Evolutionary conservation across 176 grass and related monocot species (phyloP).

Genomic region (Hsuehochloa calcarea): DNA sequence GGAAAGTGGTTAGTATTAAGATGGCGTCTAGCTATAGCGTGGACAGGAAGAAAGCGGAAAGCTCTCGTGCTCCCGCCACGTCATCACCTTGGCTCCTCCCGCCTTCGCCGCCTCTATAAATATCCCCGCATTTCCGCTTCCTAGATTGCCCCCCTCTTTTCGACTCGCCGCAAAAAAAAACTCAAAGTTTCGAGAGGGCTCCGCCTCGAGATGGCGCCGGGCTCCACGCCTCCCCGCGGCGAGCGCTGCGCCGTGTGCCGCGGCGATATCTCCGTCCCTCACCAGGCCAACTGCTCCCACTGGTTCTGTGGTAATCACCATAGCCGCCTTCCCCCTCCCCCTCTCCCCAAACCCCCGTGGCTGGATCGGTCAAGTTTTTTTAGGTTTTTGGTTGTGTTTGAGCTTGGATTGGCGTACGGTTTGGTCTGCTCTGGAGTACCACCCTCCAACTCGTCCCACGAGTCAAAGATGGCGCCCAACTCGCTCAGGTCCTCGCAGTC

Average conservation of each 20-base stretch:
- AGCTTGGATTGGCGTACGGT: not conserved
- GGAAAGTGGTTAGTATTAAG: not conserved
- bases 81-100: not conserved
- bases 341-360: not conserved
- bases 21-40: not conserved
- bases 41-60: not conserved
- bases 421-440: too few species aligned
- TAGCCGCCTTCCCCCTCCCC: not conserved
- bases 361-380: not conserved
- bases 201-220: not conserved
- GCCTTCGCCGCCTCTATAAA: too few species aligned
- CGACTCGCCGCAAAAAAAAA: not conserved
- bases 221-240: not conserved
- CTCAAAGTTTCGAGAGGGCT: not conserved
- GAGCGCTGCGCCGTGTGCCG: conserved; percentile 32
- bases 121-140: too few species aligned
- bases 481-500: too few species aligned
- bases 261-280: conserved; percentile 4
- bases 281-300: conserved; percentile 47
- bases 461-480: too few species aligned
- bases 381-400: not conserved
- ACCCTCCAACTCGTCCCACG: too few species aligned
- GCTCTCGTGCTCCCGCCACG: not conserved
- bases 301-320: conserved; percentile 34
- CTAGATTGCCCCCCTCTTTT: not conserved